These are phyloP conservation scores for Alloascoidea hylecoeti DNA, from an alignment of 805 yeast genomes.

Conservation along the genomic window DNA sequence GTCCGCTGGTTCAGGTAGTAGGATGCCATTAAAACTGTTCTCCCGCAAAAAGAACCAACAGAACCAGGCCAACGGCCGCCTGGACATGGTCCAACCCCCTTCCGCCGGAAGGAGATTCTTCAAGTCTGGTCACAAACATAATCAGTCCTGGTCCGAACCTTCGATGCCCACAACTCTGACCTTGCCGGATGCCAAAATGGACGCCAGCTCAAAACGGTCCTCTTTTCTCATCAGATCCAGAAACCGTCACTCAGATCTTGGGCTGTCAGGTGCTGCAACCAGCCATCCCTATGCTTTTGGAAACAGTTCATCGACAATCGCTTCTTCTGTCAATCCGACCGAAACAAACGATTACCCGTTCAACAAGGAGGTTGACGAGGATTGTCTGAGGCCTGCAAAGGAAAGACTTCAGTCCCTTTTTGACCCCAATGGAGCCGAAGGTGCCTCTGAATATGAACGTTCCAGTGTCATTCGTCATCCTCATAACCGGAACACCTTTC, in stretches of 20 bases:
- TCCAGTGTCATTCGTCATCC: neutral
- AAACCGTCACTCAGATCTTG: neutral
- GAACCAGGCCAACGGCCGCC: too few relatives aligned
- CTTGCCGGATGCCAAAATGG: neutral
- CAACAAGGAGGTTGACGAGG: too few relatives aligned
- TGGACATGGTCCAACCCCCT: too few relatives aligned
- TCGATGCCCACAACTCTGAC: neutral
- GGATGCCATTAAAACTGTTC: neutral
- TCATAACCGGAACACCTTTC: too few relatives aligned
- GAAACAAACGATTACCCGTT: too few relatives aligned
- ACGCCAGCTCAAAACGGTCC: neutral
- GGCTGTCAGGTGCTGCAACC: neutral
- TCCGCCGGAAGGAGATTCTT: too few relatives aligned
- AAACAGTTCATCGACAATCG: constrained; percentile 1
- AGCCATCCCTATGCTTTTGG: too few relatives aligned
- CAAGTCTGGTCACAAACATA: neutral
- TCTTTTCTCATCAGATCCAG: neutral
- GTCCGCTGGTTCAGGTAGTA: neutral
- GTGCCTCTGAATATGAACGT: constrained; percentile 3
- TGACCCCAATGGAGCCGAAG: constrained; percentile 4
- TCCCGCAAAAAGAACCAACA: neutral
- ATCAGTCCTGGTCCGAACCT: constrained; percentile 1
- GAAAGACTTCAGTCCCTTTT: neutral
- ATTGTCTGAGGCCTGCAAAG: neutral
- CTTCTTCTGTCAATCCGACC: neutral